Base-by-base conservation (phyloP, 225 moss, liverwort and hornwort species). In the Pseudoscleropodium purum region DNA sequence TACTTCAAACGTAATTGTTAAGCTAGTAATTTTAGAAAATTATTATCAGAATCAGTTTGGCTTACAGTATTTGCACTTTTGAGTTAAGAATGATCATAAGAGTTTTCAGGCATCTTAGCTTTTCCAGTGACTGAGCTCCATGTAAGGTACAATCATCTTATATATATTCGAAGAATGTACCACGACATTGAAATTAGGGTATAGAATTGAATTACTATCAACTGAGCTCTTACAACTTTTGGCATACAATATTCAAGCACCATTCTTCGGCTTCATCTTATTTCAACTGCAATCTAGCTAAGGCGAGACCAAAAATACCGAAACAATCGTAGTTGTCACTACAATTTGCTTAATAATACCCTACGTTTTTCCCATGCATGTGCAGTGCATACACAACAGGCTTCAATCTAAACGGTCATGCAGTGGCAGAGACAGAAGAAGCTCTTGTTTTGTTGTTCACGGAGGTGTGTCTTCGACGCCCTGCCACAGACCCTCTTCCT, bases 301-400 rank as follows among this genome's bases (percentile, higher is more conserved):
- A 5, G 3, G 31, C 14, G 9, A 41, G 61, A 39, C 15, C 33
- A 15, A 41, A 45, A 20, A 6, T 10, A 14, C 30, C 43, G 10
- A 23, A 33, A 63, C 6, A 33, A 63, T 63, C 18, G 21, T 64
- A 14, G 7, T 25, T 26, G n/a, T 84, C 25, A 37, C 25, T 26
- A 45, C 18, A 51, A 18, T 52, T 67, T 51, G 36, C 36, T 24
- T 15, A 8, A 23, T 21, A 18, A 65, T 0, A 52, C 52, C 27
- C 13, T 17, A 18, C 6, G 4, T 18, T 12, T 2, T n/a, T 8
- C 19, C 27, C 13, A 6, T 84, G 56, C 62, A 12, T 39, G 66
- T 88, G 91, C 76, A 93, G 91, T 47, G 93, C 91, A 10, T 93
- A 93, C n/a, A 79, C 89, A 31, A 59, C 41, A 36, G 83, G 91